Percentiles rank a stretch among this genome's conserved stretches.
These are phyloP conservation scores for Fusarium udum DNA, from an alignment of 2,329 filamentous ascomycete species.

Conservation along the genomic window DNA sequence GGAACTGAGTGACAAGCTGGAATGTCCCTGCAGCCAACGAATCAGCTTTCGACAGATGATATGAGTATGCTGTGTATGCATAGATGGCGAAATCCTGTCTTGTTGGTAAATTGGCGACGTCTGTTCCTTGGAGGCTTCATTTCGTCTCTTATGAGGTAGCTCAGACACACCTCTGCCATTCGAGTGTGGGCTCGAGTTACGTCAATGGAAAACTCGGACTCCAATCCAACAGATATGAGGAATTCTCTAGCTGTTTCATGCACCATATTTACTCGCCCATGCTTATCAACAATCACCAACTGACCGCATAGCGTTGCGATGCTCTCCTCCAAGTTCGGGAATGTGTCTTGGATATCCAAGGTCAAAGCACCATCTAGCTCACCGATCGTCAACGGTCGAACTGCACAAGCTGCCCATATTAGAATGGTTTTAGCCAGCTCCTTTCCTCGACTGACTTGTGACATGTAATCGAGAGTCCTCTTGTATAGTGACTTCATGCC, in stretches of 20 bases:
- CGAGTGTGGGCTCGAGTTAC: slow-evolving; percentile 43
- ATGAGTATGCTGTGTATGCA: slow-evolving; percentile 45
- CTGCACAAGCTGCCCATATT: slow-evolving; percentile 48
- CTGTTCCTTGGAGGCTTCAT: slow-evolving; percentile 47
- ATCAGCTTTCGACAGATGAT: slow-evolving; percentile 47
- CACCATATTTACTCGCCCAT: slow-evolving; percentile 47
- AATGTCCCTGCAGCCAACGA: slow-evolving; percentile 35
- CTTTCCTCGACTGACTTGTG: slow-evolving; percentile 39
- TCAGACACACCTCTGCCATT: slow-evolving; percentile 48
- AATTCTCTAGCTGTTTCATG: slow-evolving; percentile 52
- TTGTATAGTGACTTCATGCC: slow-evolving; percentile 50
- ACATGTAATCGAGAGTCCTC: slow-evolving; percentile 46
- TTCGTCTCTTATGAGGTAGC: slow-evolving; percentile 46
- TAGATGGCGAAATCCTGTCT: slow-evolving; percentile 42
- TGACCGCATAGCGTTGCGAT: slow-evolving; percentile 48
- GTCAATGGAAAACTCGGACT: slow-evolving; percentile 47
- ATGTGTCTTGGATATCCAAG: slow-evolving; percentile 46
- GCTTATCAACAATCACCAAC: slow-evolving; percentile 49
- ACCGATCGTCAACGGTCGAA: slow-evolving; percentile 45
- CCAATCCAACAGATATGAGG: slow-evolving; percentile 32
- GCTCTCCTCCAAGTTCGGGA: slow-evolving; percentile 41
- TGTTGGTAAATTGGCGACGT: slow-evolving; percentile 20
- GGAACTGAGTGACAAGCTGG: slow-evolving; percentile 42
- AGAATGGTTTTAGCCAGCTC: slow-evolving; percentile 50
- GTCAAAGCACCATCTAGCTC: slow-evolving; percentile 50